Evolutionary conservation across 257 asterid species (phyloP).

Genomic region (Penstemon barbatus): DNA sequence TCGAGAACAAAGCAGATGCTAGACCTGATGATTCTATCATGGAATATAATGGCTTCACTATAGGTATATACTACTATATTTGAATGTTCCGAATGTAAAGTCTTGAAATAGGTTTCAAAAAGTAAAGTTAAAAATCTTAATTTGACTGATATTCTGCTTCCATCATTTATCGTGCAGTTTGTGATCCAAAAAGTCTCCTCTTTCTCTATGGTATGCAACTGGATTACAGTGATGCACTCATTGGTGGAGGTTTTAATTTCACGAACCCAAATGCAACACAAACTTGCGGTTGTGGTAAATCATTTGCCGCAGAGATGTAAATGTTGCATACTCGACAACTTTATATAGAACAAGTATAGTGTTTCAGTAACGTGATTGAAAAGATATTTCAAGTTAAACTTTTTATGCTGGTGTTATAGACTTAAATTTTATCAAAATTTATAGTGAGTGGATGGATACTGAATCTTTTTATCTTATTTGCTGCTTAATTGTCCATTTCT

Average conservation of each 20-base stretch:
- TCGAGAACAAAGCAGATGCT: slow-evolving; percentile 71
- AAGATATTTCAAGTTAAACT: not conserved
- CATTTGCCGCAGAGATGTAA: slow-evolving; percentile 82
- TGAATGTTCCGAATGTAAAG: too few relatives aligned
- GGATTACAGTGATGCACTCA: slow-evolving; percentile 91
- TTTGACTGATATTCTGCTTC: slow-evolving; percentile 10
- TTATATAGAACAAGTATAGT: slow-evolving; percentile 21
- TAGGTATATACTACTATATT: slow-evolving; percentile 46
- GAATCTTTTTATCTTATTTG: not conserved
- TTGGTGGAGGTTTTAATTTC: slow-evolving; percentile 95
- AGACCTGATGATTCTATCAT: slow-evolving; percentile 84
- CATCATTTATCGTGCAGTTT: slow-evolving; percentile 51
- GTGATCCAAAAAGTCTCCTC: slow-evolving; percentile 94
- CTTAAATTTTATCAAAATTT: slow-evolving; percentile 11
- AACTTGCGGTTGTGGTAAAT: slow-evolving; percentile 94
- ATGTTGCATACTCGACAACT: slow-evolving; percentile 5
- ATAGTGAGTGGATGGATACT: not conserved
- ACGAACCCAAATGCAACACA: slow-evolving; percentile 91
- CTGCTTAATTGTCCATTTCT: not conserved
- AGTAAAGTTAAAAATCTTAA: not conserved
- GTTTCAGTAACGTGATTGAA: slow-evolving; percentile 5
- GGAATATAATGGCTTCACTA: slow-evolving; percentile 78
- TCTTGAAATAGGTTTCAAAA: too few relatives aligned
- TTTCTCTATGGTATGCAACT: slow-evolving; percentile 85
- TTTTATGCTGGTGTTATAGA: slow-evolving; percentile 9